Evolutionary conservation across 306 rosid genomes (phyloP).

Genomic region (Cucumis sativus): DNA sequence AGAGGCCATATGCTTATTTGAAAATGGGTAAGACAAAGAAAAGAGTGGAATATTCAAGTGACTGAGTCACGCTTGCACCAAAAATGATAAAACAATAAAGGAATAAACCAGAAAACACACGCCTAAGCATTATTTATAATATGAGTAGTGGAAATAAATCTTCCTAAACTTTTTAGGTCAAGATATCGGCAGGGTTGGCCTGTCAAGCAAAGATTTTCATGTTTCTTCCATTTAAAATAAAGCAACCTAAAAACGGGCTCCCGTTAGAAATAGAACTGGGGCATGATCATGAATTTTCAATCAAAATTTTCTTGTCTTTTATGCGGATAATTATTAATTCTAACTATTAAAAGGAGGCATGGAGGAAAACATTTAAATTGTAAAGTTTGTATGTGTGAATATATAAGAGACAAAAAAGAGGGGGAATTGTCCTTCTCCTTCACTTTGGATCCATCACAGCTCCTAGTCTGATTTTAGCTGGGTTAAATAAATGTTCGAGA

Average conservation of each 20-base stretch:
- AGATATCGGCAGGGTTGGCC: neutral
- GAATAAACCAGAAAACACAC: neutral
- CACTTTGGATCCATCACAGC: neutral
- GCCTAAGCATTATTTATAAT: slow-evolving; percentile 1
- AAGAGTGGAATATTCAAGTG: neutral
- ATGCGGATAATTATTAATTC: neutral
- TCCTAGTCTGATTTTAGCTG: neutral
- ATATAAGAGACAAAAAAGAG: neutral
- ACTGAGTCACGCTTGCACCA: slow-evolving; percentile 2
- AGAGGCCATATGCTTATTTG: neutral
- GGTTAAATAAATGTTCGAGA: neutral
- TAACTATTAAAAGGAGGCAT: neutral
- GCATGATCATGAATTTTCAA: neutral
- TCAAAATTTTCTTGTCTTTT: neutral
- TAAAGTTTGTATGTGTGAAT: neutral
- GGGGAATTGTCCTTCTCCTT: neutral
- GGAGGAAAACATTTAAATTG: neutral
- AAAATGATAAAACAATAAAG: neutral
- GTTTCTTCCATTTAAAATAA: neutral
- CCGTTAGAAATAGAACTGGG: neutral
- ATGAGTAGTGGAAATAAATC: neutral
- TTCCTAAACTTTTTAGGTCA: neutral
- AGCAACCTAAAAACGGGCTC: neutral
- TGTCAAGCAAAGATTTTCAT: slow-evolving; percentile 8
- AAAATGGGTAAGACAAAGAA: neutral